Conservation (phyloP, 345 rosid genomes). For the Isatis tinctoria region DNA sequence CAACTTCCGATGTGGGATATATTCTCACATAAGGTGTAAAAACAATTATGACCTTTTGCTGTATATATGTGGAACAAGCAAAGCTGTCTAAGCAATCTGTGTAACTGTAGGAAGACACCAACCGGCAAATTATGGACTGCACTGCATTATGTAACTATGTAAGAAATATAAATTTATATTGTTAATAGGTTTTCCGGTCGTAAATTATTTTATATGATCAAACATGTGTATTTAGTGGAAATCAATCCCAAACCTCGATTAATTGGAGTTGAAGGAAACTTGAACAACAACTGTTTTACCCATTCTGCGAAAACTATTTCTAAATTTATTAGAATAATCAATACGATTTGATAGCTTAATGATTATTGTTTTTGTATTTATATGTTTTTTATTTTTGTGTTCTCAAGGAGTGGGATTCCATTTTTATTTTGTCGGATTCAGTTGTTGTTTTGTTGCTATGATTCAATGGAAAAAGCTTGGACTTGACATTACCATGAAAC, state of each 20-base stretch:
- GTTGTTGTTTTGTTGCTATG: not conserved
- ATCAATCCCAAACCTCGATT: not conserved
- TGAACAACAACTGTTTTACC: not conserved
- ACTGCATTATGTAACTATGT: too few relatives aligned
- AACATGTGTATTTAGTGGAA: not conserved
- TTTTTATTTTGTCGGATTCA: constrained; percentile 5
- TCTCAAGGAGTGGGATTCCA: constrained; percentile 1
- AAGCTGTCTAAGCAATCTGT: too few relatives aligned
- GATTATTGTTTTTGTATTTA: not conserved
- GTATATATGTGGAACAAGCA: too few relatives aligned
- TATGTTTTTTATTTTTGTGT: constrained; percentile 1
- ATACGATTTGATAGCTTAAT: not conserved
- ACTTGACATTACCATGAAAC: constrained; percentile 12
- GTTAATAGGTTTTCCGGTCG: too few relatives aligned
- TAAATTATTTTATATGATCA: not conserved
- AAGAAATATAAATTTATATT: too few relatives aligned
- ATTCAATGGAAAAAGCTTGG: constrained; percentile 8
- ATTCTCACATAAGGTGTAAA: too few relatives aligned
- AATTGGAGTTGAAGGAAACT: not conserved
- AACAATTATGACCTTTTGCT: too few relatives aligned
- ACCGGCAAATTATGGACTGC: too few relatives aligned
- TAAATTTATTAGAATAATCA: not conserved
- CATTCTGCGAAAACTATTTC: not conserved
- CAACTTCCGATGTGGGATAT: too few relatives aligned
- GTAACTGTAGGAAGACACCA: too few relatives aligned